A percentile compares a stretch with the other conserved stretches of the same genome.
phyloP scores from a whole-genome alignment of 768 basidiomycete species.

The Trametes sanguinea region DNA sequence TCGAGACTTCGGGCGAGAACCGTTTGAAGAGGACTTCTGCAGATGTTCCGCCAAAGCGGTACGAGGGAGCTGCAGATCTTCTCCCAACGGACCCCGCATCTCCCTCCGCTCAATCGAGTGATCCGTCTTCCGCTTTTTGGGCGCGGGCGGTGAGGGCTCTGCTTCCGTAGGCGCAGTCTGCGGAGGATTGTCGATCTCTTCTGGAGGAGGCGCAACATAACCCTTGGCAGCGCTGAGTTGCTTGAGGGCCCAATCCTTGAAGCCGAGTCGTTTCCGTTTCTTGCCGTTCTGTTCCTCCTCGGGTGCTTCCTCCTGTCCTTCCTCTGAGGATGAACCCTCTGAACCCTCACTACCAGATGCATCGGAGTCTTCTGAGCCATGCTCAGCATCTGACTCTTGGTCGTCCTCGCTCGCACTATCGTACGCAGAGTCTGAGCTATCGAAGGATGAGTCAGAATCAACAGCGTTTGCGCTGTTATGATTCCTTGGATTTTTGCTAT shows the following conservation, averaged over 20 bases:
- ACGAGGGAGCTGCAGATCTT: constrained; percentile 63
- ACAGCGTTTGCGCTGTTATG: constrained; percentile 25
- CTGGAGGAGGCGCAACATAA: constrained; percentile 35
- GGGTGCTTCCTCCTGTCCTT: constrained; percentile 19
- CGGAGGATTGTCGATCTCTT: not conserved
- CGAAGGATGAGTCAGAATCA: constrained; percentile 64
- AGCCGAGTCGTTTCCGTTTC: constrained; percentile 51
- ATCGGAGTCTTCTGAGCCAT: constrained; percentile 22
- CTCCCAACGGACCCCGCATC: constrained; percentile 82
- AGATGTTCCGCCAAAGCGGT: constrained; percentile 64
- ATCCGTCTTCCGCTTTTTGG: constrained; percentile 54
- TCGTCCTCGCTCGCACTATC: constrained; percentile 38
- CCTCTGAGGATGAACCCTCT: constrained; percentile 9
- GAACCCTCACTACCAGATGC: constrained; percentile 2
- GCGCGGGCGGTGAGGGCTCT: constrained; percentile 16
- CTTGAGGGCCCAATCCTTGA: constrained; percentile 89
- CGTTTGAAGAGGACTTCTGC: constrained; percentile 18
- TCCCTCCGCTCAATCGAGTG: constrained; percentile 34
- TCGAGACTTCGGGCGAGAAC: not conserved
- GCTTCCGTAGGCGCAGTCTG: not conserved
- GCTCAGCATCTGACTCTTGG: constrained; percentile 27
- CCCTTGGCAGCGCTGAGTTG: constrained; percentile 61
- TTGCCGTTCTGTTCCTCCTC: constrained; percentile 30
- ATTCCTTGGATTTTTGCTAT: constrained; percentile 23
- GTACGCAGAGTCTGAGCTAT: constrained; percentile 78